phyloP scores from a whole-genome alignment of 2,329 filamentous ascomycete genomes.

The Dothistroma pini region DNA sequence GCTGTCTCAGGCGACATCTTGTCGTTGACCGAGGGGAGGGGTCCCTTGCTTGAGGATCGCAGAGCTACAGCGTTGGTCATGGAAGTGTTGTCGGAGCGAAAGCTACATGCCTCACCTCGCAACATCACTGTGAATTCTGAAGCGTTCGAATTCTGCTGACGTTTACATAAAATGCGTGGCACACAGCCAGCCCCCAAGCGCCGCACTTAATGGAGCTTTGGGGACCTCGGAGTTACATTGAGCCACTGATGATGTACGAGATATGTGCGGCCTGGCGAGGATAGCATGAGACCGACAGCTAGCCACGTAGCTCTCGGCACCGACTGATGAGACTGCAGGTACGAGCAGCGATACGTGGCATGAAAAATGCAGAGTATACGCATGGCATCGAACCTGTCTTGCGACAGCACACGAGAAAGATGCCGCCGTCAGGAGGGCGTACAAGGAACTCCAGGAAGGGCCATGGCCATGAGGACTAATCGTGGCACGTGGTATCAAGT shows the following conservation, averaged over 20 bases:
- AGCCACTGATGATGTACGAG: background rate
- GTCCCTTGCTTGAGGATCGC: background rate
- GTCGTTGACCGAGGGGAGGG: background rate
- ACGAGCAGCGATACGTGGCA: background rate
- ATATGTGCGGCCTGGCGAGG: background rate
- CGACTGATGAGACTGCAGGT: background rate
- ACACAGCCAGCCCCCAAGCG: no score
- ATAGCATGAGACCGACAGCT: background rate
- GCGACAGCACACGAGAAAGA: background rate
- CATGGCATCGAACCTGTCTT: background rate
- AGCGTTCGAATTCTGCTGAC: background rate
- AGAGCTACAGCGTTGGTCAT: background rate
- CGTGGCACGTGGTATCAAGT: no score
- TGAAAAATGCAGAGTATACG: background rate
- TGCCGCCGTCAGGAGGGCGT: background rate
- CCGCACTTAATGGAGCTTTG: no score
- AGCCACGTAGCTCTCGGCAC: background rate
- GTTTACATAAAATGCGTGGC: background rate
- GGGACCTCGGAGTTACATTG: no score
- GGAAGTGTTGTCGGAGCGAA: background rate
- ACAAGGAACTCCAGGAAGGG: no score
- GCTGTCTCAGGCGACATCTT: background rate
- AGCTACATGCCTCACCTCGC: background rate
- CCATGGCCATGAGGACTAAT: no score
- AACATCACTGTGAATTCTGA: background rate